Percentiles rank a stretch among this genome's conserved stretches.
Conservation (phyloP, 768 basidiomycete species). For the Podaxis pistillaris region DNA sequence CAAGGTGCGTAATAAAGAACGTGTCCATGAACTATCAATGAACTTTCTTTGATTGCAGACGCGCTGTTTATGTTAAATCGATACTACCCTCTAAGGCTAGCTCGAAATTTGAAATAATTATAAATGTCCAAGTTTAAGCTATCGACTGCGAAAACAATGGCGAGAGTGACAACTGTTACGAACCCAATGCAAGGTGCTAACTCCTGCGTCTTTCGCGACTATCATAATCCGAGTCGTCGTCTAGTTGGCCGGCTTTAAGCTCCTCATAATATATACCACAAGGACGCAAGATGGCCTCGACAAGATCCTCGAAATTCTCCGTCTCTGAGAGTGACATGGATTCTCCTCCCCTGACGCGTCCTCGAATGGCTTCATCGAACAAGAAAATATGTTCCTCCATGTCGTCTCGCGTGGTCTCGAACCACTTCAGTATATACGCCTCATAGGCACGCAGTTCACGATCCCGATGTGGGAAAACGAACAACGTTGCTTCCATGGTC, state of each 20-base stretch:
- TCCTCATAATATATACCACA: not conserved
- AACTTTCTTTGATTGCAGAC: too few relatives aligned
- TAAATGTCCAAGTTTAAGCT: too few relatives aligned
- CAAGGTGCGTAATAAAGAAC: not conserved
- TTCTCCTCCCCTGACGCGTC: conserved; percentile 18
- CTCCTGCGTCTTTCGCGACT: too few relatives aligned
- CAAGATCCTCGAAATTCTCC: not conserved
- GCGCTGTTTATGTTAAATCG: too few relatives aligned
- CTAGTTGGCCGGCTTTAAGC: not conserved
- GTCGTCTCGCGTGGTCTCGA: too few relatives aligned
- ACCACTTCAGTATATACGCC: conserved; percentile 20
- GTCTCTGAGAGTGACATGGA: not conserved
- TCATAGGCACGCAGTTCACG: conserved; percentile 27
- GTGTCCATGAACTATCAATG: not conserved
- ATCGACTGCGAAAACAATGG: too few relatives aligned
- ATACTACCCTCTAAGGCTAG: too few relatives aligned
- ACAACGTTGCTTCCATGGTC: conserved; percentile 18
- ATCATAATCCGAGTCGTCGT: too few relatives aligned
- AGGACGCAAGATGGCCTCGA: not conserved
- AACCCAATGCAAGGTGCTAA: too few relatives aligned
- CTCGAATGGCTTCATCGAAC: conserved; percentile 30
- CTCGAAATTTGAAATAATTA: too few relatives aligned
- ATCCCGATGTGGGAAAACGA: conserved; percentile 26
- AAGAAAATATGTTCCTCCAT: too few relatives aligned
- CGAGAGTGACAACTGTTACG: too few relatives aligned